phyloP scores from a whole-genome alignment of 2,329 filamentous ascomycete species.

The Fusarium sp. region DNA sequence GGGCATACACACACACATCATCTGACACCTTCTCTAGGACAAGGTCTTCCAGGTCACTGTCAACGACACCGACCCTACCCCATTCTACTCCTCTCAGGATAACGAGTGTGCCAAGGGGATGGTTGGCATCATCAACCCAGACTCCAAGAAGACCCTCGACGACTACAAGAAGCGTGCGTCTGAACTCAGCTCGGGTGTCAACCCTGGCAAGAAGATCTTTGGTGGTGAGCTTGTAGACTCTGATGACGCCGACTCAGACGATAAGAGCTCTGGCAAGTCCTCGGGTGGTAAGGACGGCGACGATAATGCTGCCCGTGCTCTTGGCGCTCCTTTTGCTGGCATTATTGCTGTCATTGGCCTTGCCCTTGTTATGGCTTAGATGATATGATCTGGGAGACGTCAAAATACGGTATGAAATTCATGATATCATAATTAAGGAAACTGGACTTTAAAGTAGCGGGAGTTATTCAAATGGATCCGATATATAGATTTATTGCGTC shows the following conservation, averaged over 20 bases:
- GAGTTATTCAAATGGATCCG: slow-evolving; percentile 12
- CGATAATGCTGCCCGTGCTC: slow-evolving; percentile 33
- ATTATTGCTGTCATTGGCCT: slow-evolving; percentile 37
- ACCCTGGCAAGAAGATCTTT: slow-evolving; percentile 45
- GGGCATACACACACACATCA: not conserved
- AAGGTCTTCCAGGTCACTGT: slow-evolving; percentile 55
- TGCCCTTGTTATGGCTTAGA: slow-evolving; percentile 40
- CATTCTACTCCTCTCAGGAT: slow-evolving; percentile 58
- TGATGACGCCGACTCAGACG: slow-evolving; percentile 32
- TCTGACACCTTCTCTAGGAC: slow-evolving; percentile 44
- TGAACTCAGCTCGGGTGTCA: slow-evolving; percentile 46
- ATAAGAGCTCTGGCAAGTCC: slow-evolving; percentile 23
- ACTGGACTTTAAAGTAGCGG: slow-evolving; percentile 8
- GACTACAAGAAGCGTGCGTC: slow-evolving; percentile 52
- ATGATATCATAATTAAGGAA: slow-evolving; percentile 18
- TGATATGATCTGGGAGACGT: not conserved
- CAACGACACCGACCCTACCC: slow-evolving; percentile 51
- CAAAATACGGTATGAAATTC: slow-evolving; percentile 34
- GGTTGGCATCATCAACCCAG: slow-evolving; percentile 57
- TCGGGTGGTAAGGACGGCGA: slow-evolving; percentile 24
- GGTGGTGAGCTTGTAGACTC: slow-evolving; percentile 51
- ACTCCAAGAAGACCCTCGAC: slow-evolving; percentile 48
- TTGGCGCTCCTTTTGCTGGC: slow-evolving; percentile 36
- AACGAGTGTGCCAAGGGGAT: slow-evolving; percentile 56
- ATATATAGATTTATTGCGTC: slow-evolving; percentile 7